These are phyloP conservation scores for Phtheirospermum japonicum DNA, from an alignment of 257 asterid species.

Conservation along the genomic window DNA sequence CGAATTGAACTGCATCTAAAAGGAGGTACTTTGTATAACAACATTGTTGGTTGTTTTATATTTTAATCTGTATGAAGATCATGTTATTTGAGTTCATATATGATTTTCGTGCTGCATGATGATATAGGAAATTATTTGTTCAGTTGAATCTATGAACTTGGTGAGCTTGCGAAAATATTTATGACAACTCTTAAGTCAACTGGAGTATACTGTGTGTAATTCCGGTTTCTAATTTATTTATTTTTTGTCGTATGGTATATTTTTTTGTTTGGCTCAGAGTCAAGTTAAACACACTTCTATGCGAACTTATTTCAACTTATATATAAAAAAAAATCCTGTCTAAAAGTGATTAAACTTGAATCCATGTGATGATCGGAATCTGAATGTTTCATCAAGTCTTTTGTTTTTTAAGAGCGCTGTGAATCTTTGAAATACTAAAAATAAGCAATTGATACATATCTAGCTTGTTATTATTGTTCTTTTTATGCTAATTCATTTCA, in stretches of 20 bases:
- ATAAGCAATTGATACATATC: too few relatives aligned
- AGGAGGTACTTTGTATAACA: constrained; percentile 23
- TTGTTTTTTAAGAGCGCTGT: too few relatives aligned
- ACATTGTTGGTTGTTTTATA: constrained; percentile 16
- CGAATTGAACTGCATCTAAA: constrained; percentile 13
- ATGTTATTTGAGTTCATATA: constrained; percentile 4
- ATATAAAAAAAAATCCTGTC: too few relatives aligned
- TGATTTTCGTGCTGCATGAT: constrained; percentile 32
- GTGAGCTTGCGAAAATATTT: constrained; percentile 32
- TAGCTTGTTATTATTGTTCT: too few relatives aligned
- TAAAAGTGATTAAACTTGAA: constrained; percentile 10
- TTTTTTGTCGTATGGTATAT: background rate
- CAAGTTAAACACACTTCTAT: too few relatives aligned
- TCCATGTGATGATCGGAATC: constrained; percentile 14
- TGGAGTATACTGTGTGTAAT: constrained; percentile 18
- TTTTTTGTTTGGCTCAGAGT: too few relatives aligned
- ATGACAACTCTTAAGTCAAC: constrained; percentile 20
- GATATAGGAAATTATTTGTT: constrained; percentile 28
- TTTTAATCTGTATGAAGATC: constrained; percentile 15
- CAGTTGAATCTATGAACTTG: constrained; percentile 25
- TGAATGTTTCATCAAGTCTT: too few relatives aligned
- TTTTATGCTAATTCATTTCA: too few relatives aligned
- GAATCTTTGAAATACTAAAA: too few relatives aligned
- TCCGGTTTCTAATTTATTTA: background rate
- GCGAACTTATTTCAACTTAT: too few relatives aligned